These are phyloP conservation scores for Orbilia javanica DNA, from an alignment of 2,329 filamentous ascomycete species.

Conservation along the genomic window DNA sequence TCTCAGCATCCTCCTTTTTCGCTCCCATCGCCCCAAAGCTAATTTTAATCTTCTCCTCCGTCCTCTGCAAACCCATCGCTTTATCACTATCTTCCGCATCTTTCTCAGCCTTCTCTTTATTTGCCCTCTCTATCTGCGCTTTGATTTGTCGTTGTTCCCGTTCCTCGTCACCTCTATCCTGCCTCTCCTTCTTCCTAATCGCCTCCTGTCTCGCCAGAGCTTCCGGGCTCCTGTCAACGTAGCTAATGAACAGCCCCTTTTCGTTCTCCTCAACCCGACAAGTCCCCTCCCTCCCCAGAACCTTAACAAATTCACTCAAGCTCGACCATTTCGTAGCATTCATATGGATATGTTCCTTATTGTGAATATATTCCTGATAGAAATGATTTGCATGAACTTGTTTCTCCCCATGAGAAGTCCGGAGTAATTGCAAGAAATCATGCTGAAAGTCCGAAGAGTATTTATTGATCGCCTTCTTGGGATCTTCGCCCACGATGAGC, in stretches of 20 bases:
- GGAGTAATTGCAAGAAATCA: slow-evolving; percentile 81
- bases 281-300: slow-evolving; percentile 85
- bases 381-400: slow-evolving; percentile 89
- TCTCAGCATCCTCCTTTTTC: slow-evolving; percentile 53
- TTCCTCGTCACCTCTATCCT: slow-evolving; percentile 92
- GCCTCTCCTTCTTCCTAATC: slow-evolving; percentile 82
- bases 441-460: slow-evolving; percentile 84
- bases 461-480: slow-evolving; percentile 83
- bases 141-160: slow-evolving; percentile 84
- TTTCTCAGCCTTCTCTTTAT: slow-evolving; percentile 70
- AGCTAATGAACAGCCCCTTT: slow-evolving; percentile 86
- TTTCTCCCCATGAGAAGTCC: slow-evolving; percentile 91
- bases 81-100: slow-evolving; percentile 68
- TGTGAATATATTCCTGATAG: slow-evolving; percentile 91
- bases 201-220: slow-evolving; percentile 84
- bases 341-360: slow-evolving; percentile 92
- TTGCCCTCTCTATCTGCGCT: slow-evolving; percentile 80
- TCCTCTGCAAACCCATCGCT: slow-evolving; percentile 69
- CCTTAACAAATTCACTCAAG: slow-evolving; percentile 89
- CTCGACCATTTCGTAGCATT: slow-evolving; percentile 91
- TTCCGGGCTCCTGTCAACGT: slow-evolving; percentile 92
- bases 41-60: slow-evolving; percentile 81
- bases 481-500: slow-evolving; percentile 86
- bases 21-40: slow-evolving; percentile 73
- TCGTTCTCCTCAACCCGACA: slow-evolving; percentile 90